Evolutionary conservation across 768 basidiomycete genomes (phyloP).

Genomic region (Mycena epipterygia): DNA sequence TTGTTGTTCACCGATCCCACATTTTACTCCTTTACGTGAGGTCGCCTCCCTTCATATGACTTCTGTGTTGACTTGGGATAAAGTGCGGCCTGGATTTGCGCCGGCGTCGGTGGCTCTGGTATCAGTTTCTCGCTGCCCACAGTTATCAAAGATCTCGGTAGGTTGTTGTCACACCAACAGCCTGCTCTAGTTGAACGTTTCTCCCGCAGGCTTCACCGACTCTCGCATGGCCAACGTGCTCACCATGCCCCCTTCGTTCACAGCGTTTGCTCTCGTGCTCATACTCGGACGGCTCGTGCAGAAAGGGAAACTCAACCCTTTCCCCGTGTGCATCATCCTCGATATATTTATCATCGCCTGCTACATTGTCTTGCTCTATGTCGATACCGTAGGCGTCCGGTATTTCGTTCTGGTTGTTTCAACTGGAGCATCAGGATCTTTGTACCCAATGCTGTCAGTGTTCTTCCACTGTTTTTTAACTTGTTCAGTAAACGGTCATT

Average conservation of each 20-base stretch:
- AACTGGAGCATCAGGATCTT: conserved; percentile 36
- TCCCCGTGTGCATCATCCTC: conserved; percentile 34
- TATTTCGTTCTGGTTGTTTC: conserved; percentile 39
- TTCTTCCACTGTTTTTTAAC: background rate
- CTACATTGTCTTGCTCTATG: conserved; percentile 36
- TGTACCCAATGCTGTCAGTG: conserved; percentile 37
- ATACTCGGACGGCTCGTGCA: conserved; percentile 30
- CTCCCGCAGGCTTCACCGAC: conserved; percentile 35
- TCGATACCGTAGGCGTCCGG: conserved; percentile 29
- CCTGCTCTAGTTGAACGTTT: background rate
- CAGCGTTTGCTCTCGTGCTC: conserved; percentile 34
- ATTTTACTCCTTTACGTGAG: conserved; percentile 36
- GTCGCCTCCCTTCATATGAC: background rate
- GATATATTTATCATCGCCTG: conserved; percentile 38
- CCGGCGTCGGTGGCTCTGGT: conserved; percentile 38
- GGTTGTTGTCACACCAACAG: background rate
- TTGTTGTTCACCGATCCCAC: conserved; percentile 36
- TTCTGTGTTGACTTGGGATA: background rate
- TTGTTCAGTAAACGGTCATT: background rate
- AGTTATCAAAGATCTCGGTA: conserved; percentile 40
- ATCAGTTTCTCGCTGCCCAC: conserved; percentile 39
- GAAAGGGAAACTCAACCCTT: conserved; percentile 34
- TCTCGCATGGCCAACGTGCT: conserved; percentile 41
- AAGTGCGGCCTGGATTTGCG: conserved; percentile 36
- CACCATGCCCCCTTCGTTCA: conserved; percentile 40